These are phyloP conservation scores for Triadica sebifera DNA, from an alignment of 345 rosid genomes.

Conservation along the genomic window DNA sequence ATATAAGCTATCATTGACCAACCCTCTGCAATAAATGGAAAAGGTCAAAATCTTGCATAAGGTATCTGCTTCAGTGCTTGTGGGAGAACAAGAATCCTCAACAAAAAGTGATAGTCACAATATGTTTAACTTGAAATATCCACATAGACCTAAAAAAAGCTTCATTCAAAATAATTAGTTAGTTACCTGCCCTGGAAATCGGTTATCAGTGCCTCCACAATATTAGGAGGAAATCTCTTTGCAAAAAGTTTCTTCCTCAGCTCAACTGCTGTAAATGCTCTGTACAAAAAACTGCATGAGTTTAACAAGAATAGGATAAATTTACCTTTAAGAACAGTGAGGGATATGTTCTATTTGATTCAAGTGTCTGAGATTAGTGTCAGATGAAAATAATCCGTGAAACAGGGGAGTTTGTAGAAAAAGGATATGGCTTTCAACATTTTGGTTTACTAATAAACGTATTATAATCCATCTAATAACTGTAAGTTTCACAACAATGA, in stretches of 20 bases:
- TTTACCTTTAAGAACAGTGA: neutral
- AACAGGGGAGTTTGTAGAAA: neutral
- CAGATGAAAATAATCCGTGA: neutral
- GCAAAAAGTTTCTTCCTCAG: constrained; percentile 67
- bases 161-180: neutral
- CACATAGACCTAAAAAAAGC: neutral
- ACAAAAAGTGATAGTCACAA: neutral
- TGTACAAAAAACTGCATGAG: constrained; percentile 22
- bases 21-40: constrained; percentile 48
- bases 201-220: constrained; percentile 47
- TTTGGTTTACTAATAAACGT: neutral
- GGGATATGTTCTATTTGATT: neutral
- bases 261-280: constrained; percentile 69
- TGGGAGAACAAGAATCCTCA: constrained; percentile 1
- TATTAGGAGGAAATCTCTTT: constrained; percentile 52
- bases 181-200: constrained; percentile 58
- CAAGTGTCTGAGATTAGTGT: neutral
- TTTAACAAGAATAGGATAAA: neutral
- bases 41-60: constrained; percentile 9
- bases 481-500: neutral
- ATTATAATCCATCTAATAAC: neutral
- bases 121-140: neutral
- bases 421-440: neutral
- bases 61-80: neutral
- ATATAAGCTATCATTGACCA: constrained; percentile 71